phyloP scores from a whole-genome alignment of 2,329 filamentous ascomycete species.

The Curvularia eragrostidis region DNA sequence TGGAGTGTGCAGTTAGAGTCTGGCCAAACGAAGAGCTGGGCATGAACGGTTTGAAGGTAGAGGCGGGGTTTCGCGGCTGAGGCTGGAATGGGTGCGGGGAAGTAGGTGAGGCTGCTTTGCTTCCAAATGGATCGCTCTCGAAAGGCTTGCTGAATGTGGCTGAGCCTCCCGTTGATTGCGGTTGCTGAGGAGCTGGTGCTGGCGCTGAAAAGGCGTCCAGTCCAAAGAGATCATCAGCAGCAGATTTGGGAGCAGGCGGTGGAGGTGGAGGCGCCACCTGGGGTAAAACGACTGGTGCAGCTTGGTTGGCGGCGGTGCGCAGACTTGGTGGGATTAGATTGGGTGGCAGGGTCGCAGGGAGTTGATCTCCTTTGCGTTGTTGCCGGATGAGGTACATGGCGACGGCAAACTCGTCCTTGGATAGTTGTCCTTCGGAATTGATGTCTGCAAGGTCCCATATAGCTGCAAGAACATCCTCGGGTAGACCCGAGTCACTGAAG shows the following conservation, averaged over 20 bases:
- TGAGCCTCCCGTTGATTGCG: conserved; percentile 78
- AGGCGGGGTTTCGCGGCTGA: conserved; percentile 52
- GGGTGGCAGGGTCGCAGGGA: conserved; percentile 79
- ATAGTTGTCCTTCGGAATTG: conserved; percentile 84
- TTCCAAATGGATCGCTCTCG: conserved; percentile 69
- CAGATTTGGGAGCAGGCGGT: conserved; percentile 67
- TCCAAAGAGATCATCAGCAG: conserved; percentile 91
- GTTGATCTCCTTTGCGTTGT: conserved; percentile 72
- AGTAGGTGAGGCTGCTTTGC: conserved; percentile 59
- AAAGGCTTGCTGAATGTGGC: conserved; percentile 51
- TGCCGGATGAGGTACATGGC: conserved; percentile 97
- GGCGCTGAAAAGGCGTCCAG: conserved; percentile 72
- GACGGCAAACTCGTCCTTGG: conserved; percentile 90
- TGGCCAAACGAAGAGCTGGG: conserved; percentile 93
- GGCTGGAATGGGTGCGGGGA: conserved; percentile 60
- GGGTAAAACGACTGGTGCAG: conserved; percentile 54
- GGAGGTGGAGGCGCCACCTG: conserved; percentile 50
- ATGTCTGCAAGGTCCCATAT: conserved; percentile 98
- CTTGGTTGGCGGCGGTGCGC: conserved; percentile 62
- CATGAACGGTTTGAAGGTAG: conserved; percentile 85
- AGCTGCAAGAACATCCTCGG: conserved; percentile 87
- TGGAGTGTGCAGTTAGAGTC: conserved; percentile 76
- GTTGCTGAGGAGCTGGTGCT: conserved; percentile 61
- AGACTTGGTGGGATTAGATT: conserved; percentile 87
- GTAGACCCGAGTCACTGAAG: conserved; percentile 88